These are phyloP conservation scores for Buddleja alternifolia DNA, from an alignment of 257 asterid genomes.

Conservation along the genomic window DNA sequence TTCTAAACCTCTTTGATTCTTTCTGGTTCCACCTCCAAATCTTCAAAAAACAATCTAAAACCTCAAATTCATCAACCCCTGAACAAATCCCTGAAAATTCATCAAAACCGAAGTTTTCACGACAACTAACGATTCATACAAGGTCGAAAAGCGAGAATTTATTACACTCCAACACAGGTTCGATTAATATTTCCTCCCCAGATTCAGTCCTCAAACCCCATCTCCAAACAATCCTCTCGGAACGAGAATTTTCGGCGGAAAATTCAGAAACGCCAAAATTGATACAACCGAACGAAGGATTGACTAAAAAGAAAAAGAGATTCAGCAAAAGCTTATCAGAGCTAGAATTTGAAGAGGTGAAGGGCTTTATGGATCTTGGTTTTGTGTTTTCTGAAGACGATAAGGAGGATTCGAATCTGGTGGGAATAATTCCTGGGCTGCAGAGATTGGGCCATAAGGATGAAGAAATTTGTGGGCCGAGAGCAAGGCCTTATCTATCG, in stretches of 20 bases:
- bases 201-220: constrained; percentile 40
- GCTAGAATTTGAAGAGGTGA: constrained; percentile 73
- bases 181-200: constrained; percentile 30
- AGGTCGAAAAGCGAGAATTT: constrained; percentile 53
- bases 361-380: constrained; percentile 82
- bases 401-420: constrained; percentile 47
- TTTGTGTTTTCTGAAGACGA: constrained; percentile 75
- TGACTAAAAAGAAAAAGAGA: constrained; percentile 19
- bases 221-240: constrained; percentile 43
- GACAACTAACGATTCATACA: constrained; percentile 29
- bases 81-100: constrained; percentile 24
- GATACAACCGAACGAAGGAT: not conserved
- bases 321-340: constrained; percentile 71
- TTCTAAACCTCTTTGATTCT: constrained; percentile 62
- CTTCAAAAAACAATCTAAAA: constrained; percentile 20
- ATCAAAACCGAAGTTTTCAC: constrained; percentile 10
- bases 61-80: not conserved
- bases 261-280: constrained; percentile 17
- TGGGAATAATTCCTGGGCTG: constrained; percentile 69
- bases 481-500: constrained; percentile 75
- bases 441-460: constrained; percentile 51
- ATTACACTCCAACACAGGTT: not conserved
- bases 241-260: constrained; percentile 30
- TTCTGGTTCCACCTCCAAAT: constrained; percentile 53
- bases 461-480: constrained; percentile 18